A percentile compares a stretch with the other conserved stretches of the same genome.
Conservation (phyloP, 192 early-diverging fungal genomes). For the Diversispora eburnea region DNA sequence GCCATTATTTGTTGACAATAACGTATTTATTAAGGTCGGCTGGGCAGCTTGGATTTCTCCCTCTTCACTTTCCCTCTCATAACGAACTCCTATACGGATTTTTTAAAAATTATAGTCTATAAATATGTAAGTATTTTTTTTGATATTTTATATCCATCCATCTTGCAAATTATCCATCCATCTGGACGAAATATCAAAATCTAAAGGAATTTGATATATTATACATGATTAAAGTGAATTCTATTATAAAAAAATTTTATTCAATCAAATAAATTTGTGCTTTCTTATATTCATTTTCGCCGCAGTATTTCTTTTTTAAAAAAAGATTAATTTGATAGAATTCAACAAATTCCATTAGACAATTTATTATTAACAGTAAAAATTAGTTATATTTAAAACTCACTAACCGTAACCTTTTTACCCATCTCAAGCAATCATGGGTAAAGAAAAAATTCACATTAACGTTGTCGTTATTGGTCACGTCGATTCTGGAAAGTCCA, state of each 20-base stretch:
- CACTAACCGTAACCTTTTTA: not conserved
- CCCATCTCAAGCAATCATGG: constrained; percentile 26
- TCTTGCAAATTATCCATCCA: constrained; percentile 26
- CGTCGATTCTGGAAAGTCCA: constrained; percentile 99
- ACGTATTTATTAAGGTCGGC: constrained; percentile 17
- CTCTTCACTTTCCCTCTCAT: constrained; percentile 11
- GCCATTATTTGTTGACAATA: not conserved
- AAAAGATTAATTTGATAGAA: too few relatives aligned
- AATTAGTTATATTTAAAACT: not conserved
- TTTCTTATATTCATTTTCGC: not conserved
- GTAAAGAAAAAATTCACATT: constrained; percentile 88
- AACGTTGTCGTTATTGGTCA: constrained; percentile 97
- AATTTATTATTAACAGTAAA: not conserved
- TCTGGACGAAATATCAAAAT: not conserved
- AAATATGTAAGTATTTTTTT: constrained; percentile 25
- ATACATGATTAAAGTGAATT: too few relatives aligned
- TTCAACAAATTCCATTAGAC: too few relatives aligned
- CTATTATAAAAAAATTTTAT: too few relatives aligned
- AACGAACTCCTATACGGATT: constrained; percentile 24
- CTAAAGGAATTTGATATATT: not conserved
- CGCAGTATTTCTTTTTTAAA: not conserved
- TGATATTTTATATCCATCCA: not conserved
- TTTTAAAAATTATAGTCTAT: constrained; percentile 25
- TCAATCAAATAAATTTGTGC: not conserved
- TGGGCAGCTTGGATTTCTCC: not conserved